These are phyloP conservation scores for Sisymbrium altissimum DNA, from an alignment of 345 rosid species.

Conservation along the genomic window DNA sequence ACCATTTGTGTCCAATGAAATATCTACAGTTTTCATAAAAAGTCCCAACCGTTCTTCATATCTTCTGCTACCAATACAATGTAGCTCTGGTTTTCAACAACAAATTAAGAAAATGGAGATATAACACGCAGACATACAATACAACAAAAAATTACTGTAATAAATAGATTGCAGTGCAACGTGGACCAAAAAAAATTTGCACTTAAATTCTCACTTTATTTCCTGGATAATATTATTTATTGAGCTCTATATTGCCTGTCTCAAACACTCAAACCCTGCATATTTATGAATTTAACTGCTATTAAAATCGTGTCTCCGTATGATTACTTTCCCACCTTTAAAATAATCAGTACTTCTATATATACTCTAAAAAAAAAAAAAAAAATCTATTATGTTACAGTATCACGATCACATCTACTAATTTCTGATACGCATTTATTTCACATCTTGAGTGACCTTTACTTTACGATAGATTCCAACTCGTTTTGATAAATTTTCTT, in stretches of 20 bases:
- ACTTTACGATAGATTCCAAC: conserved; percentile 28
- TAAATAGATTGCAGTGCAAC: background rate
- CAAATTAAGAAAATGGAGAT: background rate
- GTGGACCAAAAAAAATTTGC: background rate
- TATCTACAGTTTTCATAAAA: conserved; percentile 22
- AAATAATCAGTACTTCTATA: background rate
- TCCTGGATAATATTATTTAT: conserved; percentile 15
- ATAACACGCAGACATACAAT: background rate
- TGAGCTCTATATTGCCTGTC: conserved; percentile 7
- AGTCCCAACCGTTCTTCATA: conserved; percentile 21
- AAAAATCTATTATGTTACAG: conserved; percentile 3
- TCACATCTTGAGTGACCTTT: conserved; percentile 15
- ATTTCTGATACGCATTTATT: conserved; percentile 22
- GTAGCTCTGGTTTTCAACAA: conserved; percentile 6
- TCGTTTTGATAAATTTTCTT: conserved; percentile 12
- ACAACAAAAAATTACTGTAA: background rate
- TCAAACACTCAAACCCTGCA: conserved; percentile 16
- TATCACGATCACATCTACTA: conserved; percentile 23
- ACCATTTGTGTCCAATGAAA: conserved; percentile 26
- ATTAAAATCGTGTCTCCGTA: conserved; percentile 15
- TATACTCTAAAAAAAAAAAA: background rate
- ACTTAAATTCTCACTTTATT: background rate
- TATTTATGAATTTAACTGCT: conserved; percentile 19
- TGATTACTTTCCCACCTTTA: conserved; percentile 11
- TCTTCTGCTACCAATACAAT: conserved; percentile 12